These are phyloP conservation scores for Fusarium napiforme DNA, from an alignment of 2,329 filamentous ascomycete species.

Conservation along the genomic window DNA sequence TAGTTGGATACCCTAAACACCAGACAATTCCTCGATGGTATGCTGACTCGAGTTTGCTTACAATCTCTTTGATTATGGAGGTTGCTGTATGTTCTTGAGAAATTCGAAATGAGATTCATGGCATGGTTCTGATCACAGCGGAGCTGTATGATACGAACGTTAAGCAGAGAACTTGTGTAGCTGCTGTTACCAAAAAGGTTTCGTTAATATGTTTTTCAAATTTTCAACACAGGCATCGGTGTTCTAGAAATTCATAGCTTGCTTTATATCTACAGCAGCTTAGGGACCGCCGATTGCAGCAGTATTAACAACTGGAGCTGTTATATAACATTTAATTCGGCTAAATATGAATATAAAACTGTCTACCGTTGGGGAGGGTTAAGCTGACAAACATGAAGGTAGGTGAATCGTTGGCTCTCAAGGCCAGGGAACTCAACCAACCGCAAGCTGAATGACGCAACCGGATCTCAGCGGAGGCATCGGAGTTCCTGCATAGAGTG, in stretches of 20 bases:
- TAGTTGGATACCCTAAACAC: neutral
- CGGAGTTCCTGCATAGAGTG: neutral
- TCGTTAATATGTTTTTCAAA: too few relatives aligned
- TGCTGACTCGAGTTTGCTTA: accelerated
- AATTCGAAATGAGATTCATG: accelerated
- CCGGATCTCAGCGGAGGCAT: neutral
- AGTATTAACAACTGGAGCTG: too few relatives aligned
- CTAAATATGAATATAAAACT: neutral
- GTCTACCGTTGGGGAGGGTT: too few relatives aligned
- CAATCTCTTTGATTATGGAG: accelerated
- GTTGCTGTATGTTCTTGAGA: neutral
- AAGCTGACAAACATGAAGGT: neutral
- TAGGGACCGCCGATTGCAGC: too few relatives aligned
- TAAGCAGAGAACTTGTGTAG: too few relatives aligned
- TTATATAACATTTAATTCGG: neutral
- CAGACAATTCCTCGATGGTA: accelerated
- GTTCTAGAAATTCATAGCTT: too few relatives aligned
- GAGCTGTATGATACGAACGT: too few relatives aligned
- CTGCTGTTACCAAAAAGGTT: too few relatives aligned
- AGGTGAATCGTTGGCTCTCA: neutral
- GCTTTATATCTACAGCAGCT: too few relatives aligned
- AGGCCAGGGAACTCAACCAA: neutral
- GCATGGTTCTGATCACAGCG: accelerated
- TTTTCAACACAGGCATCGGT: too few relatives aligned
- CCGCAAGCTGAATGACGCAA: neutral